Conservation (phyloP, 2,329 filamentous ascomycete species). For the Fusarium multiceps region DNA sequence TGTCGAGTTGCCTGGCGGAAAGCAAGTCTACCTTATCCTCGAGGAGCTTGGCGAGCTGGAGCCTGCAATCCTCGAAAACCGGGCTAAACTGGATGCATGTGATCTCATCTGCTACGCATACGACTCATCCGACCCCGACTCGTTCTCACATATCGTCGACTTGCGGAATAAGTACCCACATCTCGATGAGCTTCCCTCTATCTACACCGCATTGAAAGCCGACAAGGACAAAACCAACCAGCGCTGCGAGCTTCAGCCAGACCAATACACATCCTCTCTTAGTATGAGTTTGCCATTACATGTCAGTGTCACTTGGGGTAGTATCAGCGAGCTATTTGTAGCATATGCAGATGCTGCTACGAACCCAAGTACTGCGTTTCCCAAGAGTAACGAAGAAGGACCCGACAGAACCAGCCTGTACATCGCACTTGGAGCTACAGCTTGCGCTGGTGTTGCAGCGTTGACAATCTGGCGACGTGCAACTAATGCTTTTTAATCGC, state of each 20-base stretch:
- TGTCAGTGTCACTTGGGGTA: conserved; percentile 93
- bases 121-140: conserved; percentile 96
- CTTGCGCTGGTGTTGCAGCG: conserved; percentile 71
- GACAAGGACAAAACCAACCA: conserved; percentile 98
- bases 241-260: conserved; percentile 87
- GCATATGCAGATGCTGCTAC: conserved; percentile 91
- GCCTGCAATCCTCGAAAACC: conserved; percentile 92
- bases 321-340: conserved; percentile 94
- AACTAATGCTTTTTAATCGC: conserved; percentile 58
- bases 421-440: conserved; percentile 80
- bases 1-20: conserved; percentile 93
- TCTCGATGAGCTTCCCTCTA: conserved; percentile 86
- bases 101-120: conserved; percentile 96
- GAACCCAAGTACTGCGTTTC: conserved; percentile 87
- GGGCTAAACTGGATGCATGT: conserved; percentile 88
- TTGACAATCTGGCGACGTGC: conserved; percentile 73
- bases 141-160: conserved; percentile 89
- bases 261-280: conserved; percentile 85
- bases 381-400: conserved; percentile 87
- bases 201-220: conserved; percentile 94
- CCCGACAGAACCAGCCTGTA: conserved; percentile 88
- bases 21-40: conserved; percentile 95
- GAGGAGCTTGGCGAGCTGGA: conserved; percentile 97
- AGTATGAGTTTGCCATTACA: conserved; percentile 94
- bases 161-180: conserved; percentile 83